These are phyloP conservation scores for Dorcoceras hygrometricum DNA, from an alignment of 257 asterid species.

Conservation along the genomic window DNA sequence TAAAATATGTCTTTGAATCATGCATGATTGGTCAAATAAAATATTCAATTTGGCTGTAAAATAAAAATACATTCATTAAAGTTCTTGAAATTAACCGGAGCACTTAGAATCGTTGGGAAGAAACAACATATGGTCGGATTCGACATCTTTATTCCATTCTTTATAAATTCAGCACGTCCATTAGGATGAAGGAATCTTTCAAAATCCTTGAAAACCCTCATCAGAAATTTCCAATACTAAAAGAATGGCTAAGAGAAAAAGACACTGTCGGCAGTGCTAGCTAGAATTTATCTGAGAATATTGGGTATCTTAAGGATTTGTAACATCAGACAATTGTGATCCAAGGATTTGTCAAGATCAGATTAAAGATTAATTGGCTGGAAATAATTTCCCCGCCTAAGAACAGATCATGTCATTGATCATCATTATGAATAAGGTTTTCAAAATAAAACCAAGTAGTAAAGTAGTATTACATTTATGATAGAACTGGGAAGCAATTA, in stretches of 20 bases:
- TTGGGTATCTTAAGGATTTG: conserved; percentile 14
- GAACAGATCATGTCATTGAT: too few relatives aligned
- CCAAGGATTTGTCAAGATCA: neutral
- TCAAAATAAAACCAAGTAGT: too few relatives aligned
- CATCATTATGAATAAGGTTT: too few relatives aligned
- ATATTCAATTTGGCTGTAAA: too few relatives aligned
- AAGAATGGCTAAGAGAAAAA: conserved; percentile 21
- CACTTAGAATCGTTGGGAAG: conserved; percentile 12
- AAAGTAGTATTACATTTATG: too few relatives aligned
- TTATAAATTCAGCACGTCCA: conserved; percentile 31
- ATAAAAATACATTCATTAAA: too few relatives aligned
- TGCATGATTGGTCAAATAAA: neutral
- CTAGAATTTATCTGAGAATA: conserved; percentile 20
- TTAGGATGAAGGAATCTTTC: conserved; percentile 31
- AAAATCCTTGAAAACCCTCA: conserved; percentile 23
- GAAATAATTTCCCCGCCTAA: too few relatives aligned
- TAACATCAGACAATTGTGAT: neutral
- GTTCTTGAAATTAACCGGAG: neutral
- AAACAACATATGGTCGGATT: conserved; percentile 29
- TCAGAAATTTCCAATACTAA: conserved; percentile 25
- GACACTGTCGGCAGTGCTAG: conserved; percentile 17
- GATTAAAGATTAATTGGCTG: too few relatives aligned
- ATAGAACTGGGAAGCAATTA: neutral
- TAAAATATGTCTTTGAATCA: neutral
- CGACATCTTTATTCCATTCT: conserved; percentile 39